These are phyloP conservation scores for Entophlyctis luteolus DNA, from an alignment of 192 early-diverging fungal species.

Conservation along the genomic window DNA sequence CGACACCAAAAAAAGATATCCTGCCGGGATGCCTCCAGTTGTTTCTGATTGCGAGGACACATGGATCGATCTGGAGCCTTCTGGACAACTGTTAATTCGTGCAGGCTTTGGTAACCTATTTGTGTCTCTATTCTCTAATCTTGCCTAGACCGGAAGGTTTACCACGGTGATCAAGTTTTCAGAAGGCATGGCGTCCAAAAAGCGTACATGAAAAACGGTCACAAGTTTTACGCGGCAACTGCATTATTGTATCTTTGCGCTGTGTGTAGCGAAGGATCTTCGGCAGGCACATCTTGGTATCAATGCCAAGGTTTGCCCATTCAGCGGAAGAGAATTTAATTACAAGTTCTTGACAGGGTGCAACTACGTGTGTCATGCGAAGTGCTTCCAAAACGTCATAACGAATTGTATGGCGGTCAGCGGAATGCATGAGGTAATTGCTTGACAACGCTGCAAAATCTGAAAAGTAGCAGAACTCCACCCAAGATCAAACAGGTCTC, in stretches of 20 bases:
- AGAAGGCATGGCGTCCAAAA: slow-evolving; percentile 45
- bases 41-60: slow-evolving; percentile 59
- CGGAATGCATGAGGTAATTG: too few relatives aligned
- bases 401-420: slow-evolving; percentile 77
- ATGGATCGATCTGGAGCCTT: slow-evolving; percentile 89
- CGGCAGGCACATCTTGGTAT: slow-evolving; percentile 66
- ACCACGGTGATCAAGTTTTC: slow-evolving; percentile 40
- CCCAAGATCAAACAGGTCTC: slow-evolving; percentile 59
- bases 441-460: too few relatives aligned
- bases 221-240: slow-evolving; percentile 94
- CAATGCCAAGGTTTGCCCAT: slow-evolving; percentile 75
- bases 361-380: slow-evolving; percentile 82
- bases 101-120: slow-evolving; percentile 81
- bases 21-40: slow-evolving; percentile 9
- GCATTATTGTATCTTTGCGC: slow-evolving; percentile 63
- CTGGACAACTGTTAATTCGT: slow-evolving; percentile 80
- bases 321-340: neutral
- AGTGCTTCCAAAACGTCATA: slow-evolving; percentile 80
- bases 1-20: slow-evolving; percentile 53
- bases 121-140: too few relatives aligned
- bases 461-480: too few relatives aligned
- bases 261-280: slow-evolving; percentile 83
- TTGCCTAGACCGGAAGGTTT: too few relatives aligned
- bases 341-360: slow-evolving; percentile 56
- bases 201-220: slow-evolving; percentile 67